Percentiles rank a stretch among this genome's conserved stretches.
These are phyloP conservation scores for Kodamaea fukazawae DNA, from an alignment of 805 yeast genomes.

Conservation along the genomic window DNA sequence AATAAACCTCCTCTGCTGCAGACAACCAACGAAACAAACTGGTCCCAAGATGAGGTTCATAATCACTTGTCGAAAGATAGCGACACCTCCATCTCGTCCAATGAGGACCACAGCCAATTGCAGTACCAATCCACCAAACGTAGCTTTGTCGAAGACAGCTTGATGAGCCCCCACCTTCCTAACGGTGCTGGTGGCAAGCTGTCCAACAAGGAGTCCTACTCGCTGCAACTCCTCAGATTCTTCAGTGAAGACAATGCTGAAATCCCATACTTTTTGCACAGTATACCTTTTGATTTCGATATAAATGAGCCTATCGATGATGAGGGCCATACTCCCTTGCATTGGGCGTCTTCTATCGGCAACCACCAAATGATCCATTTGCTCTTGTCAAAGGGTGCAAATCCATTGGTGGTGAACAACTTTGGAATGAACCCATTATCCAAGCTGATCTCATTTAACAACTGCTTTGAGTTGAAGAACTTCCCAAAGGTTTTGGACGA, in stretches of 20 bases:
- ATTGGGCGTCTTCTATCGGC: slow-evolving; percentile 98
- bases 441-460: slow-evolving; percentile 81
- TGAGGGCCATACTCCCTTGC: slow-evolving; percentile 92
- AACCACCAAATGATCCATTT: slow-evolving; percentile 73
- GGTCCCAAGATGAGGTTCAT: slow-evolving; percentile 40
- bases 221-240: slow-evolving; percentile 39
- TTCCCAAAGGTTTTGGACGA: slow-evolving; percentile 77
- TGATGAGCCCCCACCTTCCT: slow-evolving; percentile 4
- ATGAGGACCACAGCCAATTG: slow-evolving; percentile 17
- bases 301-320: slow-evolving; percentile 81
- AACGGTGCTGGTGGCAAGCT: background rate
- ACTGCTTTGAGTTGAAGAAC: slow-evolving; percentile 76
- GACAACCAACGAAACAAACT: slow-evolving; percentile 43
- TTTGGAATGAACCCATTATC: slow-evolving; percentile 86
- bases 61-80: slow-evolving; percentile 29
- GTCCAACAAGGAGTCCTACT: slow-evolving; percentile 25
- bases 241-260: slow-evolving; percentile 43
- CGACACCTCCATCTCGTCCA: slow-evolving; percentile 39
- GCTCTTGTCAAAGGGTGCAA: slow-evolving; percentile 72
- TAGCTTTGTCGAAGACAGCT: slow-evolving; percentile 1
- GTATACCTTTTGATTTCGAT: slow-evolving; percentile 65
- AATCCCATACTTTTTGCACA: slow-evolving; percentile 63
- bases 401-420: slow-evolving; percentile 49
- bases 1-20: slow-evolving; percentile 17
- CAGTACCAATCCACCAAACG: slow-evolving; percentile 4